Conservation (phyloP, 1,139 yeast species). For the Suhomyces atakaporum region DNA sequence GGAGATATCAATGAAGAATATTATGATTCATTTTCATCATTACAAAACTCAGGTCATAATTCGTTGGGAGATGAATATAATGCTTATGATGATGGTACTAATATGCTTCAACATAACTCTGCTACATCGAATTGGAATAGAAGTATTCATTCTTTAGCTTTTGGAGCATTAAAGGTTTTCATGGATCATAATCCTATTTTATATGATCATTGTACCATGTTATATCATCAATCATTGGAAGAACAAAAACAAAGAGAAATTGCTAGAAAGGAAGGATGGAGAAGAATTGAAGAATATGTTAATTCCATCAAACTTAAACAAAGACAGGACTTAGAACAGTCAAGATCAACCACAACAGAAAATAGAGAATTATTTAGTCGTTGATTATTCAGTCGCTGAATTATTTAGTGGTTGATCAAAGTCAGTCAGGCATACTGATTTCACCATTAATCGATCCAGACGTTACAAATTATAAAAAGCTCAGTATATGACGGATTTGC, state of each 20-base stretch:
- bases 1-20: slow-evolving; percentile 46
- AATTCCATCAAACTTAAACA: slow-evolving; percentile 24
- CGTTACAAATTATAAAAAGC: slow-evolving; percentile 1
- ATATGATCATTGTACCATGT: slow-evolving; percentile 87
- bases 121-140: slow-evolving; percentile 78
- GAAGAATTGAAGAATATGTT: slow-evolving; percentile 66
- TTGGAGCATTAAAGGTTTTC: slow-evolving; percentile 86
- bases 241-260: slow-evolving; percentile 63
- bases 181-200: slow-evolving; percentile 91
- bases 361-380: slow-evolving; percentile 9
- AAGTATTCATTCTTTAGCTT: slow-evolving; percentile 88
- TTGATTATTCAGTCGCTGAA: slow-evolving; percentile 9
- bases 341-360: slow-evolving; percentile 4
- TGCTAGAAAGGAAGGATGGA: slow-evolving; percentile 75
- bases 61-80: slow-evolving; percentile 17
- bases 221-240: slow-evolving; percentile 75
- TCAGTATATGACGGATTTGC: no score
- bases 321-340: slow-evolving; percentile 11
- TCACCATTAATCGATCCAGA: not conserved
- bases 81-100: slow-evolving; percentile 20
- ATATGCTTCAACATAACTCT: slow-evolving; percentile 37
- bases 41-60: slow-evolving; percentile 27
- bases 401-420: slow-evolving; percentile 10
- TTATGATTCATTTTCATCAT: slow-evolving; percentile 44
- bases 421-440: slow-evolving; percentile 6